A percentile compares a stretch with the other conserved stretches of the same genome.
phyloP scores from a whole-genome alignment of 2,329 filamentous ascomycete genomes.

The Oidium heveae region DNA sequence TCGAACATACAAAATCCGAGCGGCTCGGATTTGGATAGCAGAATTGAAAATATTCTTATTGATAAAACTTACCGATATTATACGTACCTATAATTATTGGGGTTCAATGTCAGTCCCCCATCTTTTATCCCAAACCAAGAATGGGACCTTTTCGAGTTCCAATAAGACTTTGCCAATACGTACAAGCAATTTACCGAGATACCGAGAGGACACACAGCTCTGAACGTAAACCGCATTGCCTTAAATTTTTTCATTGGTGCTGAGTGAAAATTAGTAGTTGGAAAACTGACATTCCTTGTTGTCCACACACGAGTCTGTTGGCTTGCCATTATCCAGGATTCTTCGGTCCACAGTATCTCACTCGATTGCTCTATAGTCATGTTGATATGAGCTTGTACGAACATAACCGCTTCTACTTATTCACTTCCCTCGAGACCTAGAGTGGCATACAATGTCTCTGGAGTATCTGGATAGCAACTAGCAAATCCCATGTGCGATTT shows the following conservation, averaged over 20 bases:
- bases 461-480: neutral
- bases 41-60: no score
- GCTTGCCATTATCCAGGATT: no score
- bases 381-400: neutral
- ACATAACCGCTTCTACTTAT: neutral
- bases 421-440: neutral
- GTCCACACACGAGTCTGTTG: no score
- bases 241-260: neutral
- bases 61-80: no score
- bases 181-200: neutral
- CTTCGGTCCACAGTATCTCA: neutral
- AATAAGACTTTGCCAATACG: neutral
- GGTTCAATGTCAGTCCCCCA: no score
- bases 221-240: neutral
- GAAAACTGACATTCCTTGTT: neutral
- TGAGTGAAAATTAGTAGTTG: neutral
- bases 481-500: neutral
- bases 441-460: neutral
- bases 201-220: neutral
- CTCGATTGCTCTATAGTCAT: neutral
- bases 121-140: neutral
- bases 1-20: no score
- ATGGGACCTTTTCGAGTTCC: neutral
- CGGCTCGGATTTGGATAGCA: no score
- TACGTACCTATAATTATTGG: no score